Base-by-base conservation (phyloP, 2,329 filamentous ascomycete genomes). In the Aureobasidium sp. region DNA sequence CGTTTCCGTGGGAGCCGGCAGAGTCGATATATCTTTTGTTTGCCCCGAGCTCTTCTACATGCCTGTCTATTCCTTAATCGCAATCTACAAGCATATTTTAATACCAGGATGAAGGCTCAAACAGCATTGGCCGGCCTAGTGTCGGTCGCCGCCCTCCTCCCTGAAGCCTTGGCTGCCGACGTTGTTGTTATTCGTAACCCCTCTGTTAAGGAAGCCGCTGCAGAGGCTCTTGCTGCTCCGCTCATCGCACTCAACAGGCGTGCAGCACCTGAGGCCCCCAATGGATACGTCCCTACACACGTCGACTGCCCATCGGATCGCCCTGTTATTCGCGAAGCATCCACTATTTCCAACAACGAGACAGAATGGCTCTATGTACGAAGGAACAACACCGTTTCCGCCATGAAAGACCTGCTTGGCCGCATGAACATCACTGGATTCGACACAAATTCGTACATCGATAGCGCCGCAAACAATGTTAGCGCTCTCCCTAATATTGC, bases 381-480 rank as follows among this genome's bases (percentile, higher is more conserved):
- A 62, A 83, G 91, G 65, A 83, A 84, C 64, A 86, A 87, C 65
- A 95, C 91, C 0, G 76, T 92, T 21, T 75, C 84, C 10, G 86
- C 90, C n/a, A 87, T 97, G 82, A 83, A 81, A 61, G 81, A 87
- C 21, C 85, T 96, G 66, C 80, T 97, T 57, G 78, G 78, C 21
- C 83, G 88, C 62, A 80, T 90, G 69, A 85, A 85, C 67, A 92
- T 97, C 65, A 76, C 82, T n/a, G 85, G 82, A 63, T 93, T 97
- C 64, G 86, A 96, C 73, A 87, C 86, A n/a, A 79, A 78, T 1
- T 71, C 76, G 1, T 97, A 94, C 71, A 85, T 97, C 67, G 80
- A 86, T 59, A 76, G 75, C 1, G 73, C 84, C 63, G 74, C 75
- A 32, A 75, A 77, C 64, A 87, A 88, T 72, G 77, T 76, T 0